Percentiles rank a stretch among this genome's conserved stretches.
These are phyloP conservation scores for Saitozyma podzolica DNA, from an alignment of 768 basidiomycete species.

Conservation along the genomic window DNA sequence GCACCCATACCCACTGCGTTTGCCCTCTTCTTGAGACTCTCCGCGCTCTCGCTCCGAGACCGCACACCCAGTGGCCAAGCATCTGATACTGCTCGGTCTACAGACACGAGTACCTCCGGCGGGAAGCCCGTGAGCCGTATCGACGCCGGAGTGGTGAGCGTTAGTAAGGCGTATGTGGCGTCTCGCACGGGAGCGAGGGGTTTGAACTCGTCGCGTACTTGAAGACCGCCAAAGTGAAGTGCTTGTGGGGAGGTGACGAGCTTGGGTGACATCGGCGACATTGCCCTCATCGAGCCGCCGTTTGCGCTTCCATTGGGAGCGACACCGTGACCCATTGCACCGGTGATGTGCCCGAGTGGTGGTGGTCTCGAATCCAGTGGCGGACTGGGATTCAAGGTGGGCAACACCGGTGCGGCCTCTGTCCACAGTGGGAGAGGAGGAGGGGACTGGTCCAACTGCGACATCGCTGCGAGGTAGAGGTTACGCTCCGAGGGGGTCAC, in stretches of 20 bases:
- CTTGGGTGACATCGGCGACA: slow-evolving; percentile 24
- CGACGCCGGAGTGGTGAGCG: slow-evolving; percentile 12
- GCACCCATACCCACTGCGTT: slow-evolving; percentile 4
- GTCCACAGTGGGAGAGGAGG: slow-evolving; percentile 39
- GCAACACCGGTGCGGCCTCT: slow-evolving; percentile 39
- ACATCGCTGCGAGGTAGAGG: slow-evolving; percentile 45
- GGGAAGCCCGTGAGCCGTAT: slow-evolving; percentile 37
- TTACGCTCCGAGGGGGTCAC: slow-evolving; percentile 42
- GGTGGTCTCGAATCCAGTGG: neutral
- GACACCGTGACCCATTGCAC: neutral
- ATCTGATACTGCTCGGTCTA: slow-evolving; percentile 20
- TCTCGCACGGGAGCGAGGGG: neutral
- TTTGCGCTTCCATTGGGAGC: neutral
- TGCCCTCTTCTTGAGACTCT: neutral
- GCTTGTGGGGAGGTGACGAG: slow-evolving; percentile 37
- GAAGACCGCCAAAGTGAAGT: neutral
- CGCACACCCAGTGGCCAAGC: slow-evolving; percentile 23
- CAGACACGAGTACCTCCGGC: slow-evolving; percentile 15
- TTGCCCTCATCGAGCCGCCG: slow-evolving; percentile 4
- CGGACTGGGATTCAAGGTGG: slow-evolving; percentile 8
- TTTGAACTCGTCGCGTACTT: too few relatives aligned
- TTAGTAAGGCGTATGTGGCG: slow-evolving; percentile 28
- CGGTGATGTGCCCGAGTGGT: slow-evolving; percentile 1
- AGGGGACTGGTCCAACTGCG: slow-evolving; percentile 37
- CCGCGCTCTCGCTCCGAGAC: slow-evolving; percentile 15